Conservation (phyloP, 2,329 filamentous ascomycete species). For the Diaporthe citriasiana region DNA sequence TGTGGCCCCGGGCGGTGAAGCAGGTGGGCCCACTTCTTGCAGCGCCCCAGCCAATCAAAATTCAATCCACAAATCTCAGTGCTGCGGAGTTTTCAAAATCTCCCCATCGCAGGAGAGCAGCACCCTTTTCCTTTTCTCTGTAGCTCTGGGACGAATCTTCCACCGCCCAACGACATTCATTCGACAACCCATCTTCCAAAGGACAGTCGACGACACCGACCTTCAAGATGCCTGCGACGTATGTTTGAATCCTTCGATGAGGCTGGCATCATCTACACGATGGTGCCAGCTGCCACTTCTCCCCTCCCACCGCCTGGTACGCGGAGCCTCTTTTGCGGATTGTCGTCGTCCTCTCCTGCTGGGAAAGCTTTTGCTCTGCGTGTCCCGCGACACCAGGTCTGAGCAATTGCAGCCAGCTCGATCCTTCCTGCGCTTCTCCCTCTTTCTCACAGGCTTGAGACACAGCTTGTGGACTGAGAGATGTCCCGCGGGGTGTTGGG, state of each 20-base stretch:
- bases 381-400: conserved; percentile 46
- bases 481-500: conserved; percentile 80
- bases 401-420: conserved; percentile 78
- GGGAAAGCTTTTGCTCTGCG: conserved; percentile 62
- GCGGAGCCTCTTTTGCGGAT: conserved; percentile 70
- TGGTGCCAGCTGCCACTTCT: conserved; percentile 34
- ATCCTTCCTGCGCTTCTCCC: conserved; percentile 78
- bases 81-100: conserved; percentile 42
- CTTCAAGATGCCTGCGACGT: conserved; percentile 46
- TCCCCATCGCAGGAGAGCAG: conserved; percentile 29
- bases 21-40: background rate
- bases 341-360: conserved; percentile 87
- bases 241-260: conserved; percentile 47
- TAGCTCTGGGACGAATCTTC: conserved; percentile 31
- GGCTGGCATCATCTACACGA: conserved; percentile 32
- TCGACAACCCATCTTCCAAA: conserved; percentile 46
- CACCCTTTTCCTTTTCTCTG: conserved; percentile 23
- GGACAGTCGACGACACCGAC: conserved; percentile 50
- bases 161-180: conserved; percentile 44
- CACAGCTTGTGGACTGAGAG: conserved; percentile 68
- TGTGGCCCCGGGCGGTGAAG: conserved; percentile 46
- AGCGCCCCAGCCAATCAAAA: conserved; percentile 21
- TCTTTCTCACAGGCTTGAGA: conserved; percentile 63
- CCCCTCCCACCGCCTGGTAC: conserved; percentile 59
- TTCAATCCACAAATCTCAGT: conserved; percentile 31